Base-by-base conservation (phyloP, 1,284 basidiomycete genomes). In the Volvariella volvacea region DNA sequence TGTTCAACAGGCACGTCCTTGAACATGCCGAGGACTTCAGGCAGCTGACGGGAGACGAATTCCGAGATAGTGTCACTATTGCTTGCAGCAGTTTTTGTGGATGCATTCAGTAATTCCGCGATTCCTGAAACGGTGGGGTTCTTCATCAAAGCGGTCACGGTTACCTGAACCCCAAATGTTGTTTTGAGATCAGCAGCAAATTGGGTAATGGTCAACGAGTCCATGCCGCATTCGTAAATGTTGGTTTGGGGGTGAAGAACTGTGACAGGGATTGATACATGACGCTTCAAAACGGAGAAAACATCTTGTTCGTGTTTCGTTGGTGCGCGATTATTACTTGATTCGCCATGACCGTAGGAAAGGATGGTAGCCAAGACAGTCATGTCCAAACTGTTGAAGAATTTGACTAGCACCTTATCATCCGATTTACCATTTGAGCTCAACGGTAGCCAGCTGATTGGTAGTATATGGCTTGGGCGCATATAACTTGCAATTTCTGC, bases 351-450 rank as follows among this genome's bases (percentile, higher is more conserved):
- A 19, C 50, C 47, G 19, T 37, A 39, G 19, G 54, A 46, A 38
- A 57, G 52, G 12, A 61, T 50, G 15, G 38, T 39, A 14, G 51
- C 48, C 8, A 63, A 47, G 2, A 47, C 44, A 21, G 55, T 48
- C 28, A 73, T 47, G 17, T 54, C 55, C 14, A 67, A 55, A 9
- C 48, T 49, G 37, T 60, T 52, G 55, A 76, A 75, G 34, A 74
- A 48, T 4, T 55, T 52, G 1, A 58, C 47, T 12, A 76, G 58
- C 4, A 61, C 52, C 50, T 75, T 76, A 33, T 52, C 55, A 44
- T 76, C 74, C 1, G 65, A 58, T 56, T 76, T 76, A 20, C 74
- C 74, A 48, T 76, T 76, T 12, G 62, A 53, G 52, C 62, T 75
- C 45, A 76, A 50, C 3, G 73, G 73, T 45, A 76, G 63, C 59